Evolutionary conservation across 345 rosid species (phyloP).

Genomic region (Pugionium dolabratum): DNA sequence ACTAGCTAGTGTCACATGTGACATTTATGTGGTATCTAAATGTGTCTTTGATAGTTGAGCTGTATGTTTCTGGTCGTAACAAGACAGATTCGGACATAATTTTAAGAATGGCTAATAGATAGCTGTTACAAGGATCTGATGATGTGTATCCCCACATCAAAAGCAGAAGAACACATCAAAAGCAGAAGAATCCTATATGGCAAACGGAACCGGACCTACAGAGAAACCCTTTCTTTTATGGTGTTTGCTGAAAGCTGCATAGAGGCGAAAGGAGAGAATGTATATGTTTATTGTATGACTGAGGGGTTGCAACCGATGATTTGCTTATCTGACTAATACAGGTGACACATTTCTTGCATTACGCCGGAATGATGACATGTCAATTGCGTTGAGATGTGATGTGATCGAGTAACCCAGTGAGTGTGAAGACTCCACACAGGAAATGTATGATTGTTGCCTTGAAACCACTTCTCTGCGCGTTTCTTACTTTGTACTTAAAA

Average conservation of each 20-base stretch:
- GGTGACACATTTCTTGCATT: slow-evolving; percentile 67
- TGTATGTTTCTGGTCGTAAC: slow-evolving; percentile 6
- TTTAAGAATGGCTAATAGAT: neutral
- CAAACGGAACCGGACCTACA: slow-evolving; percentile 9
- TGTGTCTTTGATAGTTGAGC: slow-evolving; percentile 1
- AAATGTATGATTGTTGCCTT: slow-evolving; percentile 46
- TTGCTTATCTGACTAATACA: slow-evolving; percentile 46
- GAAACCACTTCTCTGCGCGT: slow-evolving; percentile 72
- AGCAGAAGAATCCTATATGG: neutral
- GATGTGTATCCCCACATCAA: neutral
- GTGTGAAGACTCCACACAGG: slow-evolving; percentile 47
- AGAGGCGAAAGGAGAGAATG: slow-evolving; percentile 68
- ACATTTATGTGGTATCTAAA: neutral
- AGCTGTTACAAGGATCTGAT: neutral
- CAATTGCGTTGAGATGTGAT: slow-evolving; percentile 58
- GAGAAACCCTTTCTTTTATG: slow-evolving; percentile 2
- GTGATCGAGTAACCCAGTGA: slow-evolving; percentile 65
- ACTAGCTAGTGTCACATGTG: neutral
- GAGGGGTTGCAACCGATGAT: slow-evolving; percentile 34
- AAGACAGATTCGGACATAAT: neutral
- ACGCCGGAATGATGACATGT: slow-evolving; percentile 48
- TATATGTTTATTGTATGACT: neutral
- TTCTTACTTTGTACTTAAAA: slow-evolving; percentile 76
- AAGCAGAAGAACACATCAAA: neutral
- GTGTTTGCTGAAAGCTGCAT: neutral